These are phyloP conservation scores for Penicillium sp. DNA, from an alignment of 2,329 filamentous ascomycete genomes.

Conservation along the genomic window DNA sequence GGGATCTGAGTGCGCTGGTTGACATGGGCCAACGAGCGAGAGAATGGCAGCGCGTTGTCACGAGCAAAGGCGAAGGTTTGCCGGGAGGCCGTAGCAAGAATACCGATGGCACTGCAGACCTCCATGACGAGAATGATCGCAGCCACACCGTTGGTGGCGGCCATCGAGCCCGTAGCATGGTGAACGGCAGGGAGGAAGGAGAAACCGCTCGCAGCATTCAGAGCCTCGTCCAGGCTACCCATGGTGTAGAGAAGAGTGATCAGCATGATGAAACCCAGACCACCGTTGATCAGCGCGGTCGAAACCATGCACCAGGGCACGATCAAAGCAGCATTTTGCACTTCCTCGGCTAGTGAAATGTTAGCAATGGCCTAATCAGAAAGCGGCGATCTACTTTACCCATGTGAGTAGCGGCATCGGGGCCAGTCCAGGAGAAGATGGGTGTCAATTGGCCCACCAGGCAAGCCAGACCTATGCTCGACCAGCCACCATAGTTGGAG, in stretches of 20 bases:
- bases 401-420: constrained; percentile 36
- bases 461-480: constrained; percentile 35
- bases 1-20: constrained; percentile 39
- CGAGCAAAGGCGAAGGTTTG: constrained; percentile 44
- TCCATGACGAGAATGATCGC: constrained; percentile 42
- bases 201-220: constrained; percentile 43
- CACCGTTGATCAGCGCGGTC: constrained; percentile 46
- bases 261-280: constrained; percentile 44
- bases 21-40: constrained; percentile 26
- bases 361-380: constrained; percentile 1
- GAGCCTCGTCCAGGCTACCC: constrained; percentile 36
- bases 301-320: constrained; percentile 48
- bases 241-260: constrained; percentile 45
- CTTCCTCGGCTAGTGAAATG: constrained; percentile 43
- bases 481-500: constrained; percentile 35
- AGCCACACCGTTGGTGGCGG: constrained; percentile 46
- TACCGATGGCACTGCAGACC: constrained; percentile 31
- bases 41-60: constrained; percentile 39
- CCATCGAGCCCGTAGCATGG: constrained; percentile 41
- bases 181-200: constrained; percentile 50
- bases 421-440: constrained; percentile 27
- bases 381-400: constrained; percentile 12
- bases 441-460: constrained; percentile 34
- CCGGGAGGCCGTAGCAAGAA: constrained; percentile 31
- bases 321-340: constrained; percentile 45